Conservation (phyloP, 1,139 yeast genomes). For the Lodderomyces margitis region DNA sequence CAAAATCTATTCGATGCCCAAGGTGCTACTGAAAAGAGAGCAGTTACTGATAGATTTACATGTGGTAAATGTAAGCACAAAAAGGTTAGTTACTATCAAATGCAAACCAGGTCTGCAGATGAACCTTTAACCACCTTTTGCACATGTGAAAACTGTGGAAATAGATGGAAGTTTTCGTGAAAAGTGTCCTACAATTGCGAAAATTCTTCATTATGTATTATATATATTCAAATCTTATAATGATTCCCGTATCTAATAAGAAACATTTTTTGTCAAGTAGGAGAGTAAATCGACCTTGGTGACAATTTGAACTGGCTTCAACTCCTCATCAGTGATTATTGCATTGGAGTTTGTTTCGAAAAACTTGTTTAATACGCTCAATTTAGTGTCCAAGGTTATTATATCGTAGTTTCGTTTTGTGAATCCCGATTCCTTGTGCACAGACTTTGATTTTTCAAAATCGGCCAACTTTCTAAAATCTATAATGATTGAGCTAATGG, state of each 20-base stretch:
- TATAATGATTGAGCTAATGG: conserved; percentile 62
- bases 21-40: conserved; percentile 96
- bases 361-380: conserved; percentile 70
- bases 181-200: not conserved
- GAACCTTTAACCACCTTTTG: conserved; percentile 98
- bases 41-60: conserved; percentile 93
- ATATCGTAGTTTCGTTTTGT: conserved; percentile 66
- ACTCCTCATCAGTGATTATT: conserved; percentile 69
- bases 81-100: conserved; percentile 93
- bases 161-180: conserved; percentile 88
- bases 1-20: conserved; percentile 94
- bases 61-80: conserved; percentile 98
- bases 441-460: conserved; percentile 65
- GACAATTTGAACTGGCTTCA: conserved; percentile 79
- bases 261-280: conserved; percentile 47
- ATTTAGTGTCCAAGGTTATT: conserved; percentile 67
- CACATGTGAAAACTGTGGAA: conserved; percentile 96
- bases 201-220: conserved; percentile 7
- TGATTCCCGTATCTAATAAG: conserved; percentile 7
- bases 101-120: conserved; percentile 98
- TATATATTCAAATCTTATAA: conserved; percentile 3
- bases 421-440: conserved; percentile 57
- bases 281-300: conserved; percentile 84
- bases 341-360: conserved; percentile 88
- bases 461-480: conserved; percentile 75